phyloP scores from a whole-genome alignment of 2,329 filamentous ascomycete species.

The Fusarium haematococcum region DNA sequence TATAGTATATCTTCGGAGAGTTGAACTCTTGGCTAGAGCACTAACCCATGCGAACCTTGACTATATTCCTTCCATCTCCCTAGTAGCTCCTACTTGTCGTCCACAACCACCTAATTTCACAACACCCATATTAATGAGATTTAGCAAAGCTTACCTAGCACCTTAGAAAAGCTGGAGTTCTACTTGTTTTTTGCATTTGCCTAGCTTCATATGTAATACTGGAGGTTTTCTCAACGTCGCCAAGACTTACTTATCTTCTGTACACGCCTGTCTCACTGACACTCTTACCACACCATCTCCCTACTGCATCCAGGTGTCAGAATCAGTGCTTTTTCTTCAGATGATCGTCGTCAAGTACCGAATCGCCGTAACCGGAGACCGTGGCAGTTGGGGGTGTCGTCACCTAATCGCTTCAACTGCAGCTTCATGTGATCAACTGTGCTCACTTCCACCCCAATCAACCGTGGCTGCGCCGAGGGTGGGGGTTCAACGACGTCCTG shows the following conservation, averaged over 20 bases:
- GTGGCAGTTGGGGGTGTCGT: not conserved
- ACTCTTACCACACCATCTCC: not conserved
- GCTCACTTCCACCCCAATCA: conserved; percentile 25
- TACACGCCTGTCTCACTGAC: not conserved
- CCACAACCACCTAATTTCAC: not conserved
- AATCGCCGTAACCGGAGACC: not conserved
- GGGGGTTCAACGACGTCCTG: conserved; percentile 27
- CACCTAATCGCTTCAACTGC: conserved; percentile 6
- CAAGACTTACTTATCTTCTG: not conserved
- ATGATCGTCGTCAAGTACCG: not conserved
- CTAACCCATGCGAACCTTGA: not conserved
- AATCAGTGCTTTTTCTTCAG: not conserved
- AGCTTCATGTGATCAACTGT: conserved; percentile 23
- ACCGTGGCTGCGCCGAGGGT: conserved; percentile 33
- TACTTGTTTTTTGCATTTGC: not conserved
- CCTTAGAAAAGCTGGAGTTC: not conserved
- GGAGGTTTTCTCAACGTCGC: not conserved
- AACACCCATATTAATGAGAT: not conserved
- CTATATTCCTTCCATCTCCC: not conserved
- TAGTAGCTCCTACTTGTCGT: not conserved
- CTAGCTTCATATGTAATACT: not conserved
- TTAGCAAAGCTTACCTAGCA: not conserved
- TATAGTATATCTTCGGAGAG: not conserved
- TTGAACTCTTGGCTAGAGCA: not conserved
- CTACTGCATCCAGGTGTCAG: not conserved